Evolutionary conservation across 331 rosid genomes (phyloP).

Genomic region (Erythrophleum ivorense): DNA sequence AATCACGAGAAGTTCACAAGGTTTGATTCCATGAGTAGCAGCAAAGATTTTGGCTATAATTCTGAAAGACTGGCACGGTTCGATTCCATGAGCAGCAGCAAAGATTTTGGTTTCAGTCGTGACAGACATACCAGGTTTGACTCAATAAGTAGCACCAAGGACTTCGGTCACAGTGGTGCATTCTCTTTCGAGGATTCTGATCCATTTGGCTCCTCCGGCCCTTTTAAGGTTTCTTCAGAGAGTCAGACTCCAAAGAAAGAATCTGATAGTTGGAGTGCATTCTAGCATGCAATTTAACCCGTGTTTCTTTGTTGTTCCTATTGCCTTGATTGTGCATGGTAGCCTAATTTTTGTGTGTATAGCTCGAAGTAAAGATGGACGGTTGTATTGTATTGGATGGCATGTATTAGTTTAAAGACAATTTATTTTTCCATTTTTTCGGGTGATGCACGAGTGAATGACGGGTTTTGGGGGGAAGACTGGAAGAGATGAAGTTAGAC

Average conservation of each 20-base stretch:
- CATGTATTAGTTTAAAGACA: constrained; percentile 50
- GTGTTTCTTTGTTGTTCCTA: constrained; percentile 35
- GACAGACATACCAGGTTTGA: constrained; percentile 67
- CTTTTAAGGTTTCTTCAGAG: constrained; percentile 85
- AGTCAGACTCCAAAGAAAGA: constrained; percentile 67
- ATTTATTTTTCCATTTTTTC: constrained; percentile 1
- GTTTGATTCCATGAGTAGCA: constrained; percentile 50
- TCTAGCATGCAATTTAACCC: constrained; percentile 50
- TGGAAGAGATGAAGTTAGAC: constrained; percentile 26
- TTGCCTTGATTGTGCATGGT: constrained; percentile 49
- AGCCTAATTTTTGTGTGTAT: constrained; percentile 67
- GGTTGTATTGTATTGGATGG: constrained; percentile 53
- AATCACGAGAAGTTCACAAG: constrained; percentile 32
- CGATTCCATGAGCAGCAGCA: constrained; percentile 55
- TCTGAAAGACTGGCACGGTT: constrained; percentile 33
- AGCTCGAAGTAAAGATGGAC: constrained; percentile 57
- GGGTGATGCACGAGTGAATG: constrained; percentile 26
- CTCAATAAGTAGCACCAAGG: constrained; percentile 67
- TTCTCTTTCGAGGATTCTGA: constrained; percentile 85
- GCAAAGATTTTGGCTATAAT: constrained; percentile 48
- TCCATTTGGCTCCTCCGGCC: constrained; percentile 88
- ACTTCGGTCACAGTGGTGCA: constrained; percentile 62
- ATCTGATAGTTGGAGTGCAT: constrained; percentile 86
- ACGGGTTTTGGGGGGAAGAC: not conserved
- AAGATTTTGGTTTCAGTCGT: constrained; percentile 61